Evolutionary conservation across 257 asterid genomes (phyloP).

Genomic region (Euphrasia confusa): DNA sequence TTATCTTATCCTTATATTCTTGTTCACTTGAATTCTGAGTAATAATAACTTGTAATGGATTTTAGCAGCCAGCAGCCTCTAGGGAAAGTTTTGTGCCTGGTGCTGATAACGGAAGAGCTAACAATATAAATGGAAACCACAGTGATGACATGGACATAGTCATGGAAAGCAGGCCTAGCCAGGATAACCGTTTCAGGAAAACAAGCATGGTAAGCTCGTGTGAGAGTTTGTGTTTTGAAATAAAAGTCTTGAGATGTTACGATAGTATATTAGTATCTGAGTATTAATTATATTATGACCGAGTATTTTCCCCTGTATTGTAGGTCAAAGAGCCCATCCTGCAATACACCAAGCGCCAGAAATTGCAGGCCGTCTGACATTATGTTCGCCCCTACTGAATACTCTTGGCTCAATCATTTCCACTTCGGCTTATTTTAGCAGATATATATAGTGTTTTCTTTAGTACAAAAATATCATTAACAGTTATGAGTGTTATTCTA

Average conservation of each 20-base stretch:
- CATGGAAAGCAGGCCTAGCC: slow-evolving; percentile 54
- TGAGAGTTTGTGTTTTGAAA: neutral
- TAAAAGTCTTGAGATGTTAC: neutral
- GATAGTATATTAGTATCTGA: neutral
- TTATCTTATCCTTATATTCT: neutral
- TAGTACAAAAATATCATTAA: no score
- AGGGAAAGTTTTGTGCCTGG: slow-evolving; percentile 76
- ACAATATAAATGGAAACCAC: slow-evolving; percentile 22
- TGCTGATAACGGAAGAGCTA: slow-evolving; percentile 40
- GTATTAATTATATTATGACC: neutral
- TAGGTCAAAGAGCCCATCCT: slow-evolving; percentile 89
- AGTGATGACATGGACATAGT: slow-evolving; percentile 39
- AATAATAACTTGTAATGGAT: neutral
- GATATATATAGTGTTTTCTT: neutral
- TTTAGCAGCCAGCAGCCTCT: slow-evolving; percentile 69
- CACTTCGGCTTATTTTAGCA: slow-evolving; percentile 6
- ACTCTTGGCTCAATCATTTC: neutral
- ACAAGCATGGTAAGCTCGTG: slow-evolving; percentile 68
- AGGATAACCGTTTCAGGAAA: slow-evolving; percentile 66
- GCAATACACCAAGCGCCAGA: slow-evolving; percentile 76
- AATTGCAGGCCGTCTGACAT: slow-evolving; percentile 44
- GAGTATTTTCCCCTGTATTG: neutral
- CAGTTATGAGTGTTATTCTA: no score
- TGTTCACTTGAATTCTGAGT: neutral
- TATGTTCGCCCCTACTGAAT: neutral